Evolutionary conservation across 2,329 filamentous ascomycete genomes (phyloP).

Genomic region (Teratosphaeria zuluensis): DNA sequence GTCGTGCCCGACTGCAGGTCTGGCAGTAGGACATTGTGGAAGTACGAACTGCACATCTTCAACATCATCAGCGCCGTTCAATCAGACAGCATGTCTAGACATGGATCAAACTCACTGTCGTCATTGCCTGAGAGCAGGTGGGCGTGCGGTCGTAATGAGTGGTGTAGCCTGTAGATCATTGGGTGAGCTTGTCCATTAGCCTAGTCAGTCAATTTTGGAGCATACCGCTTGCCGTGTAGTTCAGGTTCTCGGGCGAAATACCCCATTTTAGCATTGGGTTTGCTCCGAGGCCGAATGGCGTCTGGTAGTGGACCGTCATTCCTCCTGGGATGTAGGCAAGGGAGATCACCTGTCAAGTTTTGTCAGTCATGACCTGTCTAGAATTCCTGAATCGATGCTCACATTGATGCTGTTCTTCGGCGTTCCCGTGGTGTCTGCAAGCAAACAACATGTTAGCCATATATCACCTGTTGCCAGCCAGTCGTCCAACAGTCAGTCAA

Average conservation of each 20-base stretch:
- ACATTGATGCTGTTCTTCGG: constrained; percentile 45
- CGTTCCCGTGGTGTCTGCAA: constrained; percentile 14
- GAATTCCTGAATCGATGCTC: neutral
- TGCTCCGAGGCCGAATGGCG: constrained; percentile 42
- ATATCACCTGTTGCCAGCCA: neutral
- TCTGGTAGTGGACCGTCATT: constrained; percentile 46
- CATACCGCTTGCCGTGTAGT: constrained; percentile 28
- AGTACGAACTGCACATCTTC: constrained; percentile 24
- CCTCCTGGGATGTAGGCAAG: constrained; percentile 40
- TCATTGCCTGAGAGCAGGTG: constrained; percentile 31
- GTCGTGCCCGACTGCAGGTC: constrained; percentile 34
- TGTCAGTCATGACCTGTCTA: neutral
- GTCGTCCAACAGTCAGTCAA: no score
- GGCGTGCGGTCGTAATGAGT: constrained; percentile 39
- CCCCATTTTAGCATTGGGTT: constrained; percentile 39
- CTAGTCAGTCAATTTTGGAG: neutral
- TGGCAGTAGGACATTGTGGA: constrained; percentile 41
- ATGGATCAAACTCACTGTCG: neutral
- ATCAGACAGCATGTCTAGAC: neutral
- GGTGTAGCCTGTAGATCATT: neutral
- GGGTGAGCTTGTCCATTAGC: neutral
- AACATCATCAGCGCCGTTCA: neutral
- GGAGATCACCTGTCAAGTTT: constrained; percentile 30
- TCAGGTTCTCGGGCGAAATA: constrained; percentile 20
- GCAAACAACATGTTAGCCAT: neutral